Conservation (phyloP, 2,329 filamentous ascomycete species). For the Nigrospora osmanthi region DNA sequence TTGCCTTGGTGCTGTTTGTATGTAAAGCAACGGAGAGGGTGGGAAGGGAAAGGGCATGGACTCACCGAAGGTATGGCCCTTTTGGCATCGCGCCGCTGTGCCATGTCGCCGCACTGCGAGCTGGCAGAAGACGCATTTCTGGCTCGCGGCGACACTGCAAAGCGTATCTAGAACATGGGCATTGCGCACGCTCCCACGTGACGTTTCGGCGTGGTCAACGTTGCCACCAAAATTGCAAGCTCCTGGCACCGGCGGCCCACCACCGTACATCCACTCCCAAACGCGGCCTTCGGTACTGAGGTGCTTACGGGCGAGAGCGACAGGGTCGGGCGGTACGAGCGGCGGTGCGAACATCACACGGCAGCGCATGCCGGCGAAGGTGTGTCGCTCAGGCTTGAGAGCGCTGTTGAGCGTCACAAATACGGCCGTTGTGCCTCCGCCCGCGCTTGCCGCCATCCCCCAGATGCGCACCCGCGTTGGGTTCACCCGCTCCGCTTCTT, state of each 20-base stretch:
- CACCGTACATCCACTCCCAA: conserved; percentile 54
- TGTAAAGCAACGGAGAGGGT: no score
- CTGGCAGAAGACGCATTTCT: conserved; percentile 41
- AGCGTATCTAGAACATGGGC: no score
- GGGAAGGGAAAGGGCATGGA: neutral
- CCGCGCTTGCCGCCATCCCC: conserved; percentile 44
- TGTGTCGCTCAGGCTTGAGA: conserved; percentile 35
- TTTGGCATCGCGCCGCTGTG: conserved; percentile 28
- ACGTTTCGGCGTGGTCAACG: no score
- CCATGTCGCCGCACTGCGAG: conserved; percentile 22
- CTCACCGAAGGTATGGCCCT: conserved; percentile 29
- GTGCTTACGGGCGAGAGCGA: conserved; percentile 6
- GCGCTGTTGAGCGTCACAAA: conserved; percentile 42
- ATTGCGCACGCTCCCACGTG: no score
- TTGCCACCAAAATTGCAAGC: conserved; percentile 10
- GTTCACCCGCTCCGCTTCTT: conserved; percentile 32
- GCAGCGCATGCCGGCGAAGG: conserved; percentile 26
- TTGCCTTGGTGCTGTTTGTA: no score
- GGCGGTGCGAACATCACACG: conserved; percentile 26
- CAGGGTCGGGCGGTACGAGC: conserved; percentile 3
- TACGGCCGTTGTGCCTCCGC: conserved; percentile 41
- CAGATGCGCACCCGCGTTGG: conserved; percentile 44
- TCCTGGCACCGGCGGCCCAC: conserved; percentile 36
- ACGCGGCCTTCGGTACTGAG: conserved; percentile 46
- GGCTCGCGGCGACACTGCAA: conserved; percentile 17